Base-by-base conservation (phyloP, 2,329 filamentous ascomycete species). In the Cladosporium oxysporum region DNA sequence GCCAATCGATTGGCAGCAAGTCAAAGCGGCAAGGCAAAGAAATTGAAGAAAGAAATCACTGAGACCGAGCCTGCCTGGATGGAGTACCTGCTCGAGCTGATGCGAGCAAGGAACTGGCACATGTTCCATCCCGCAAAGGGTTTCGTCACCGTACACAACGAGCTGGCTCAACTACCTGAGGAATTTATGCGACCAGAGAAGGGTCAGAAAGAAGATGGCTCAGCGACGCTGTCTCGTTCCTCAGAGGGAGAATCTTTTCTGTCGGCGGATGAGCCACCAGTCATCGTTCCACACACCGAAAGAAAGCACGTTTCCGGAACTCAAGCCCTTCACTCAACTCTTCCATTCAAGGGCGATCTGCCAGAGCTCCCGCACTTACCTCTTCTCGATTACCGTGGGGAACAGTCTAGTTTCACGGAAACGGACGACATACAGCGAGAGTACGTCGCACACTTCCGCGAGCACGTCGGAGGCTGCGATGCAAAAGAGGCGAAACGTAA, bases 51-150 rank as follows among this genome's bases (percentile, higher is more conserved):
- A 73, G 69, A 84, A 12, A 83, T 93, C n/a, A 87, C 88, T 58
- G 88, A 88, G 69, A 85, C 82, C 12, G 87, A 89, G 61, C 91
- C 92, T 0, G 84, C 90, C 0, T 95, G 92, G 89, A 83, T 92
- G 65, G 91, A 96, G 77, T 89, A 92, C 70, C 82, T 91, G 65
- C 82, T 95, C 44, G 89, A 92, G 73, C 84, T 97, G 18, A 90
- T 91, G 69, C 87, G 90, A 14, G 86, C 88, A 3, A 86, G 91
- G 31, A 91, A 91, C 14, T 97, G 96, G 78, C 88, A 86, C 71
- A 88, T 91, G 62, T 78, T 96, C 0, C 97, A 97, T 73, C 94
- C 94, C 0, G 86, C 88, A 44, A 71, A 71, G 2, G 68, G 84
- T 76, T 79, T 96, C 14, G 87, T 88, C n/a, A 90, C 88, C 0